Percentiles rank a stretch among this genome's conserved stretches.
These are phyloP conservation scores for Meyerozyma smithsonii DNA, from an alignment of 1,139 yeast species.

Conservation along the genomic window DNA sequence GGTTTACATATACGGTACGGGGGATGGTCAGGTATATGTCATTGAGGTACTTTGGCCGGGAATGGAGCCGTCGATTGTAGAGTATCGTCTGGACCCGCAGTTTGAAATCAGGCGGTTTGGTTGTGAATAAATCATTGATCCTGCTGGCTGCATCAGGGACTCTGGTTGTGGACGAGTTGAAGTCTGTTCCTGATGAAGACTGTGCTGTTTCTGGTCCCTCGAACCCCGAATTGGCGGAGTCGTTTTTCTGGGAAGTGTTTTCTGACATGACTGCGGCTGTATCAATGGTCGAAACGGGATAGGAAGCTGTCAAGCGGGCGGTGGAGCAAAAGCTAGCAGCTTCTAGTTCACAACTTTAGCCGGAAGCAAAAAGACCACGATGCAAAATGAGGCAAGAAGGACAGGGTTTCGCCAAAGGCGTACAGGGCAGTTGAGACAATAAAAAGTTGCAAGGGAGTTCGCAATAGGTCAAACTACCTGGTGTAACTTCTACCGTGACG, in stretches of 20 bases:
- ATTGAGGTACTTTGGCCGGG: slow-evolving; percentile 32
- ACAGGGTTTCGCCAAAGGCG: too few species aligned
- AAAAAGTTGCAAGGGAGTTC: too few species aligned
- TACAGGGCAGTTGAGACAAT: too few species aligned
- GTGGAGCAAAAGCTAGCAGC: too few species aligned
- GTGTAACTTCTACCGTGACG: too few species aligned
- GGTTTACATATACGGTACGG: slow-evolving; percentile 35
- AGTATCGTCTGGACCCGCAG: slow-evolving; percentile 24
- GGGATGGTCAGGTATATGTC: slow-evolving; percentile 34
- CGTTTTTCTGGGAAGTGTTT: neutral
- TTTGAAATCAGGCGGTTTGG: slow-evolving; percentile 31
- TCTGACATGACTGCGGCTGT: neutral
- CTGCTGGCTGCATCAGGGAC: slow-evolving; percentile 4
- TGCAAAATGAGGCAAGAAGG: too few species aligned
- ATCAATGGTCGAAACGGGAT: too few species aligned
- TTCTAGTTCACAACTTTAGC: too few species aligned
- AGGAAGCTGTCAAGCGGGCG: too few species aligned
- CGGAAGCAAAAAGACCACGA: too few species aligned
- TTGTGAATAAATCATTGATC: slow-evolving; percentile 19
- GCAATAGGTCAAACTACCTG: too few species aligned
- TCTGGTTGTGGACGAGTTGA: neutral
- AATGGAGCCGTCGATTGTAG: slow-evolving; percentile 27
- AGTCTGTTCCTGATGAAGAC: neutral
- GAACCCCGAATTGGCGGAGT: neutral
- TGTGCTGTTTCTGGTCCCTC: neutral